phyloP scores from a whole-genome alignment of 495 filamentous ascomycete genomes.

The Rusavskia elegans region DNA sequence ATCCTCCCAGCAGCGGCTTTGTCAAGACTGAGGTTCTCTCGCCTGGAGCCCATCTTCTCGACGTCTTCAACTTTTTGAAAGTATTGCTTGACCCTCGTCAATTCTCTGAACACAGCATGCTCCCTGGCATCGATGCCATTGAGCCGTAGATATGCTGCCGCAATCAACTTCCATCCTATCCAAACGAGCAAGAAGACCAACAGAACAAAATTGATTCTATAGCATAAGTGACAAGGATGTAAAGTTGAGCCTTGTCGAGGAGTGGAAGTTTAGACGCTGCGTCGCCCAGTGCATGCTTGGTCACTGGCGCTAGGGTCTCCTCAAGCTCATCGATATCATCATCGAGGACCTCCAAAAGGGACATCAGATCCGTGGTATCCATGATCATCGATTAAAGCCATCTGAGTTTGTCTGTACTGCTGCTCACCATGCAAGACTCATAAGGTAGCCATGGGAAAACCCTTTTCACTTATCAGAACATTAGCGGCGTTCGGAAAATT shows the following conservation, averaged over 20 bases:
- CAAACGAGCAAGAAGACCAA: slow-evolving; percentile 16
- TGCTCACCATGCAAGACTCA: background rate
- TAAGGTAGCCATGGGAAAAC: no score
- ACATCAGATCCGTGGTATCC: slow-evolving; percentile 27
- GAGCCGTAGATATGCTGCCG: slow-evolving; percentile 57
- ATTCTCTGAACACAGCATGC: slow-evolving; percentile 71
- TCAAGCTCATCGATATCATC: slow-evolving; percentile 63
- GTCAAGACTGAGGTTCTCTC: slow-evolving; percentile 48
- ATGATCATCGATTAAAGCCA: slow-evolving; percentile 13
- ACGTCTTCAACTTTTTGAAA: slow-evolving; percentile 76
- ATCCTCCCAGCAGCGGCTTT: slow-evolving; percentile 69
- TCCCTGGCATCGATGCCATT: slow-evolving; percentile 65
- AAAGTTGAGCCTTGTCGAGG: slow-evolving; percentile 85
- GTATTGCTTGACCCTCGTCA: slow-evolving; percentile 75
- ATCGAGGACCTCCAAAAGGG: slow-evolving; percentile 54
- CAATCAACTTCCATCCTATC: slow-evolving; percentile 9
- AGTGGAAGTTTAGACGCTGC: slow-evolving; percentile 67
- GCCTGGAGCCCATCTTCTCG: slow-evolving; percentile 35
- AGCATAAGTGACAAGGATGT: slow-evolving; percentile 67
- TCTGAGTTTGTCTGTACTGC: background rate
- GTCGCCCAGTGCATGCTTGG: slow-evolving; percentile 45
- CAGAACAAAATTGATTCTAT: slow-evolving; percentile 89
- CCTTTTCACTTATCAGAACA: no score
- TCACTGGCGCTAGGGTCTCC: slow-evolving; percentile 49
- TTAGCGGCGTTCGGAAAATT: no score